A percentile compares a stretch with the other conserved stretches of the same genome.
Conservation (phyloP, 306 rosid genomes). For the Benincasa hispida region DNA sequence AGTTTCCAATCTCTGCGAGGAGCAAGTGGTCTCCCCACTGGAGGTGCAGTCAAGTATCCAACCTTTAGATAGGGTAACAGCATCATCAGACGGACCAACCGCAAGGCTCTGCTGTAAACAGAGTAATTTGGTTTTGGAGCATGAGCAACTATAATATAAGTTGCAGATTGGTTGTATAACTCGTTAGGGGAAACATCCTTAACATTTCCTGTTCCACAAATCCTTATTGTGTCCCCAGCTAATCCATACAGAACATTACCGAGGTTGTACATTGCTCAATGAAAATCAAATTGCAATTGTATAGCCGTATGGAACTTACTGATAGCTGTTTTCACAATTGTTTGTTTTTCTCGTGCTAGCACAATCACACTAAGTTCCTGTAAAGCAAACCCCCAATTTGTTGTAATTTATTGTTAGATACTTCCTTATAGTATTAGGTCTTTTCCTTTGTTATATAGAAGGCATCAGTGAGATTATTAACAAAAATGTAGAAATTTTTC, state of each 20-base stretch:
- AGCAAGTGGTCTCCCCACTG: slow-evolving; percentile 58
- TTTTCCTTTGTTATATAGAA: no score
- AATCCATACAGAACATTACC: slow-evolving; percentile 99
- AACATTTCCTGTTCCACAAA: slow-evolving; percentile 49
- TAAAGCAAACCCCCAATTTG: slow-evolving; percentile 99
- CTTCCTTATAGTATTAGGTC: no score
- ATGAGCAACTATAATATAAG: slow-evolving; percentile 97
- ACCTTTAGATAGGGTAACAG: slow-evolving; percentile 82
- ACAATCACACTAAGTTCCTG: slow-evolving; percentile 99
- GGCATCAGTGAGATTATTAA: no score
- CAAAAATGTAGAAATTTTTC: no score
- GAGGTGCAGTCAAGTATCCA: slow-evolving; percentile 90
- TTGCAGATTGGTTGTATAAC: slow-evolving; percentile 95
- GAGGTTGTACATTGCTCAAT: slow-evolving; percentile 97
- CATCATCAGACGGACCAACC: slow-evolving; percentile 98
- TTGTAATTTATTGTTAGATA: no score
- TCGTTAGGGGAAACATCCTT: slow-evolving; percentile 88
- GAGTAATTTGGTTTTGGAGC: slow-evolving; percentile 89
- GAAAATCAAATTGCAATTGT: slow-evolving; percentile 95
- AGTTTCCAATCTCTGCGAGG: slow-evolving; percentile 93
- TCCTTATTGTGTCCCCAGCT: slow-evolving; percentile 95
- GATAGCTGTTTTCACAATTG: slow-evolving; percentile 83
- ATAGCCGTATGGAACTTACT: slow-evolving; percentile 98
- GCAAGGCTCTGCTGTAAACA: slow-evolving; percentile 95
- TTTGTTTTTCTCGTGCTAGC: slow-evolving; percentile 91